These are phyloP conservation scores for Eutrema heterophyllum DNA, from an alignment of 345 rosid species.

Conservation along the genomic window DNA sequence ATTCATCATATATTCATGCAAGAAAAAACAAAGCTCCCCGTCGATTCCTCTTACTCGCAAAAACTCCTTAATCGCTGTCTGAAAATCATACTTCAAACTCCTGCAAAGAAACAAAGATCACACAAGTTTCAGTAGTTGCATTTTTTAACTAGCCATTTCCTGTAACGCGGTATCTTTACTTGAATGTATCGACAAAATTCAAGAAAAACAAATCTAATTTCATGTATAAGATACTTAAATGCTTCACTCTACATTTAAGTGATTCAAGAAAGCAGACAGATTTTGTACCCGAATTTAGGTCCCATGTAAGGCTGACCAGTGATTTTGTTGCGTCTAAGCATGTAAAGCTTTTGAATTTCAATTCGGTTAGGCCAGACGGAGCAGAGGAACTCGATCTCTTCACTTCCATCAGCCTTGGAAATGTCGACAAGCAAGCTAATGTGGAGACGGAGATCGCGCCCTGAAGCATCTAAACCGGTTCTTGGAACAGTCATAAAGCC, in stretches of 20 bases:
- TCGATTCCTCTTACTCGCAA: slow-evolving; percentile 63
- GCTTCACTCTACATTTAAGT: not conserved
- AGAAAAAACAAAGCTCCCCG: slow-evolving; percentile 48
- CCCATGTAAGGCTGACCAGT: slow-evolving; percentile 50
- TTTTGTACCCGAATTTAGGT: slow-evolving; percentile 50
- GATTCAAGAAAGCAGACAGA: not conserved
- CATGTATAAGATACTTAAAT: not conserved
- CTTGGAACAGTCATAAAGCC: slow-evolving; percentile 45
- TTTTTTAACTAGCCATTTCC: not conserved
- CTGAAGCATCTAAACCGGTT: slow-evolving; percentile 44
- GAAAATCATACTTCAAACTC: slow-evolving; percentile 47
- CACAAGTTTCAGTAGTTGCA: not conserved
- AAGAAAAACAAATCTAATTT: not conserved
- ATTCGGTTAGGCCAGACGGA: slow-evolving; percentile 67
- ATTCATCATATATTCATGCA: slow-evolving; percentile 72
- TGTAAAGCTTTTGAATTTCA: slow-evolving; percentile 54
- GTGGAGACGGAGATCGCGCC: slow-evolving; percentile 46
- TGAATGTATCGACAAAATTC: not conserved
- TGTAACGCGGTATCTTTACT: not conserved
- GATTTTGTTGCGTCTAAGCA: slow-evolving; percentile 32
- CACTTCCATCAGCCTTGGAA: slow-evolving; percentile 38
- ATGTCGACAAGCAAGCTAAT: slow-evolving; percentile 54
- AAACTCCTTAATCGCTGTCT: slow-evolving; percentile 36
- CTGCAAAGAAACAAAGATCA: slow-evolving; percentile 33
- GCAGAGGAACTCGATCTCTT: slow-evolving; percentile 47